Percentiles rank a stretch among this genome's conserved stretches.
Evolutionary conservation across 805 yeast genomes (phyloP).

Genomic region (Starmerella davenportii): DNA sequence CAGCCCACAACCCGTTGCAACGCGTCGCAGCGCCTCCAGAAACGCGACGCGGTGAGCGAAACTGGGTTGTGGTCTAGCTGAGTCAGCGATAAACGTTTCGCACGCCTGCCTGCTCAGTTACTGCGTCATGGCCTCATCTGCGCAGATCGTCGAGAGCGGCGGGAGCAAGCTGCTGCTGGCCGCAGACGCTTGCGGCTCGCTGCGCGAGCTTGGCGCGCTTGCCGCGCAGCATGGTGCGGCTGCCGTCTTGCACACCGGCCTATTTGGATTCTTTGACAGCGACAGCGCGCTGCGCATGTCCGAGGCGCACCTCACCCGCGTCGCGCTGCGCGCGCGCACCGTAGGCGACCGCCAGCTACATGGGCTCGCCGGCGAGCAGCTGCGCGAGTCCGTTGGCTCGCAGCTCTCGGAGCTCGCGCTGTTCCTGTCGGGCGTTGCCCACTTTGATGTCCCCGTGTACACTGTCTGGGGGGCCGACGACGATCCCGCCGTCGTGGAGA

Average conservation of each 20-base stretch:
- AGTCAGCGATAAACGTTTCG: no score
- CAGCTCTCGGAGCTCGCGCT: conserved; percentile 35
- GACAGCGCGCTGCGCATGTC: conserved; percentile 37
- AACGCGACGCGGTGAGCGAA: no score
- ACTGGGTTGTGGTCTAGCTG: no score
- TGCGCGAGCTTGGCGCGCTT: conserved; percentile 32
- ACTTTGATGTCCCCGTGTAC: conserved; percentile 45
- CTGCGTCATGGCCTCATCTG: not conserved
- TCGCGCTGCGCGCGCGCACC: conserved; percentile 48
- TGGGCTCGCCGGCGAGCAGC: conserved; percentile 34
- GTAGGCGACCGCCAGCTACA: conserved; percentile 30
- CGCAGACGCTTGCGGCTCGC: conserved; percentile 39
- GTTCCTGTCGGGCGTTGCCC: conserved; percentile 29
- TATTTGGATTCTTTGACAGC: conserved; percentile 56
- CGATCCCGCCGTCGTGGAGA: conserved; percentile 48
- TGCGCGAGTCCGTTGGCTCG: conserved; percentile 23
- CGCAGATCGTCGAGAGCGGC: not conserved
- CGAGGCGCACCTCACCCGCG: conserved; percentile 34
- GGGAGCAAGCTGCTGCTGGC: conserved; percentile 26
- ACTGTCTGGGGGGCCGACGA: conserved; percentile 64
- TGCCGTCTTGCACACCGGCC: conserved; percentile 52
- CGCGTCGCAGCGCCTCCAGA: no score
- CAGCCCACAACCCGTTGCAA: no score
- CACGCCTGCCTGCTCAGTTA: not conserved
- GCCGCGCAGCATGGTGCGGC: conserved; percentile 33